Percentiles rank a stretch among this genome's conserved stretches.
Conservation (phyloP, 805 yeast species). For the Yarrowia sp. region DNA sequence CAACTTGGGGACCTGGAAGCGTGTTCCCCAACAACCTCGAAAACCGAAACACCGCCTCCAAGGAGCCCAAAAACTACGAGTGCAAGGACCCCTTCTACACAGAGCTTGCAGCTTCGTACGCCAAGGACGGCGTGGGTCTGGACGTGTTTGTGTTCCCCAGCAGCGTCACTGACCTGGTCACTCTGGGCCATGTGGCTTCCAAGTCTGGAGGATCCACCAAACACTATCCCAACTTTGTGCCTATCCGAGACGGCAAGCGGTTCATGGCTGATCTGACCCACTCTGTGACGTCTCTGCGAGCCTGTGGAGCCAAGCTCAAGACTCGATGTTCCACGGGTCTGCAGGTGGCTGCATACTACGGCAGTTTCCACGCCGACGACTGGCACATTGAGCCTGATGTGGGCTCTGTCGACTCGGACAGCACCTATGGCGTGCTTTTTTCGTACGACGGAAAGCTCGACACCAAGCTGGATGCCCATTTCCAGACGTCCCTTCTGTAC, state of each 20-base stretch:
- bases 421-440: constrained; percentile 66
- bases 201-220: constrained; percentile 69
- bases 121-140: constrained; percentile 61
- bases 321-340: constrained; percentile 85
- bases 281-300: constrained; percentile 46
- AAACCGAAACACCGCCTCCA: constrained; percentile 37
- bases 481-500: constrained; percentile 85
- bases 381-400: constrained; percentile 57
- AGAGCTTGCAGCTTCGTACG: constrained; percentile 54
- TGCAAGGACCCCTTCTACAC: constrained; percentile 62
- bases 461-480: constrained; percentile 72
- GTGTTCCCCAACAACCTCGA: constrained; percentile 20
- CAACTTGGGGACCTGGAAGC: constrained; percentile 64
- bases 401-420: constrained; percentile 62
- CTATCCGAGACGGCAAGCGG: constrained; percentile 65
- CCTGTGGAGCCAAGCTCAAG: constrained; percentile 78
- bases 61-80: constrained; percentile 51
- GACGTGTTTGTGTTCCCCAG: constrained; percentile 71
- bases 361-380: constrained; percentile 45
- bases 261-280: constrained; percentile 59
- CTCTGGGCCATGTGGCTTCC: constrained; percentile 59
- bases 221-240: constrained; percentile 63
- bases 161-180: constrained; percentile 66
- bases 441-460: constrained; percentile 72
- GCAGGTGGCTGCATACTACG: constrained; percentile 73